phyloP scores from a whole-genome alignment of 441 rosid species.

The Syzygium syzygioides region DNA sequence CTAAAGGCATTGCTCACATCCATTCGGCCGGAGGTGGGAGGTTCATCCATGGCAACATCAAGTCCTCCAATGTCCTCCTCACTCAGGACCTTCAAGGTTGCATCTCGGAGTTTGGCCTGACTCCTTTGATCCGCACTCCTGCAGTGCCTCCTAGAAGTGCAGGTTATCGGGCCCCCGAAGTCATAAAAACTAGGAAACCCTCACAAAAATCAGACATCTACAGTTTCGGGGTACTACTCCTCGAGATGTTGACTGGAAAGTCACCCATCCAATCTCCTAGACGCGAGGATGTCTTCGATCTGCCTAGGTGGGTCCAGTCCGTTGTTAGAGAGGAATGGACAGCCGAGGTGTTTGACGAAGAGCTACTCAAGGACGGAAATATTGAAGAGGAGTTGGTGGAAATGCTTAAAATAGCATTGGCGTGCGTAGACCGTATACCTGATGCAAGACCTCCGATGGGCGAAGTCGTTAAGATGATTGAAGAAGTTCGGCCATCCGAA shows the following conservation, averaged over 20 bases:
- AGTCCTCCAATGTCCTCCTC: conserved; percentile 61
- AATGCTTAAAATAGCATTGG: conserved; percentile 72
- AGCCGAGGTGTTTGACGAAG: conserved; percentile 70
- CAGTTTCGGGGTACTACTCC: conserved; percentile 61
- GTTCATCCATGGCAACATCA: conserved; percentile 65
- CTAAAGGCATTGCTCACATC: conserved; percentile 18
- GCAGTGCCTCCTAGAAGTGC: conserved; percentile 43
- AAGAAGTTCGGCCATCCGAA: conserved; percentile 41
- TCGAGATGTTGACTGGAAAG: conserved; percentile 72
- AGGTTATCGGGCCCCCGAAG: conserved; percentile 69
- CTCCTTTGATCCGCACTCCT: conserved; percentile 47
- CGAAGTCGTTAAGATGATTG: conserved; percentile 62
- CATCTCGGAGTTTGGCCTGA: conserved; percentile 60
- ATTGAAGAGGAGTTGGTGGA: conserved; percentile 76
- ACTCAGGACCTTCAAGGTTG: conserved; percentile 42
- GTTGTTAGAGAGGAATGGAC: conserved; percentile 84
- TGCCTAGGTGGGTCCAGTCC: conserved; percentile 78
- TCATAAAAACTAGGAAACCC: conserved; percentile 45
- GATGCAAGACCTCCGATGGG: conserved; percentile 56
- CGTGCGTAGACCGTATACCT: conserved; percentile 52
- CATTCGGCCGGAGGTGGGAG: conserved; percentile 19
- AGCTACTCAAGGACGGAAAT: conserved; percentile 47
- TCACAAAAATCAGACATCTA: conserved; percentile 58
- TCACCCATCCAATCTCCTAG: conserved; percentile 47
- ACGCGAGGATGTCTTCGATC: conserved; percentile 57